Evolutionary conservation across 1,284 basidiomycete species (phyloP), one percentile per base, ranked within the genome.

Genomic region (Porogramme epimiltina): DNA sequence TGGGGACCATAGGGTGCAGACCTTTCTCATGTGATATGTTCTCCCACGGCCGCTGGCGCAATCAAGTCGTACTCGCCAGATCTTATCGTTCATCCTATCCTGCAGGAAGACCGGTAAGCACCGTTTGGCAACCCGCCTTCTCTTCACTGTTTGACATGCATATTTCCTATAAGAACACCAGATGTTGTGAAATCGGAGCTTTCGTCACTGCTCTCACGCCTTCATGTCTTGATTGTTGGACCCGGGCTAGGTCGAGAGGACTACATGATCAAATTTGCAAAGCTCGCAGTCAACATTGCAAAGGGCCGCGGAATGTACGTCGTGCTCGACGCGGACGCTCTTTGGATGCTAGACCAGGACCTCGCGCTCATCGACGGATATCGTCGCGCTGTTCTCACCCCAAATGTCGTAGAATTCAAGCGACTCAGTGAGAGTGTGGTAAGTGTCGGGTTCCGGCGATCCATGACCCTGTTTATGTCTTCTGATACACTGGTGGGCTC

Each of bases 41-140:
- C 95, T 11, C 96, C 96, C 0, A 84, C 83, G 1, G 93, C 94
- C 2, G 91, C 91, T 24, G 80, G 81, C 2, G 89, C 94, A 20
- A 98, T 99, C 78, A 99, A 99, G 74, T 89, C 92, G 0, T 99
- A 98, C 65, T 91, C 90, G 1, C 92, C 94, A 9, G 96, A 99
- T 71, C 74, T 98, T 40, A 99, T 99, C 65, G 96, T 99, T 0
- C 95, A 98, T 66, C 93, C 91, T 0, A 88, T 97, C 46, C 80
- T 99, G 5, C 76, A 74, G 33, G 80, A 87, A 69, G 79, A 86
- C 42, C 58, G 59, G 70, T 72, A 54, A 43, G 70, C 55, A 2
- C 19, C 13, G 9, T 16, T 6, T n/a, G 10, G 5, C 15, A 13
- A 19, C 5, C 2, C 28, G 28, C 6, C 28, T 31, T 31, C 13